Conservation (phyloP, 305 asterid genomes). For the Solanum aculeatissimum region DNA sequence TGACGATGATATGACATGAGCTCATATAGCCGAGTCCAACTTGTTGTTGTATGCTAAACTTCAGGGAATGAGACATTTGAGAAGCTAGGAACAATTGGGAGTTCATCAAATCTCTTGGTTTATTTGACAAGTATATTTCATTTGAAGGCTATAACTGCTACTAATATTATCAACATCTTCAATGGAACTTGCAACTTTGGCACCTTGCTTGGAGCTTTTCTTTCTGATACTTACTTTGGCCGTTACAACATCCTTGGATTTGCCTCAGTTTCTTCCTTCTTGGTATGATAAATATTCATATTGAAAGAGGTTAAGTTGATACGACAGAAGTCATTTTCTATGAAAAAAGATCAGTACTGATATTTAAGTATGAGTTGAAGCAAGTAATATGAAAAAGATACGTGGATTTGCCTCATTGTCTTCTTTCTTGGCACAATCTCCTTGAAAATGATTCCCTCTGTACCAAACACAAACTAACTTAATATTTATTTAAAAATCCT, state of each 20-base stretch:
- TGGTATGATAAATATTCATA: conserved; percentile 21
- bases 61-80: conserved; percentile 82
- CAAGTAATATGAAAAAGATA: neutral
- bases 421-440: too few species aligned
- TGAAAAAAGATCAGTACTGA: neutral
- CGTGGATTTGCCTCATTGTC: too few species aligned
- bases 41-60: neutral
- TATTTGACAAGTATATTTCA: conserved; percentile 53
- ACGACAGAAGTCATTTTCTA: neutral
- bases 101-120: conserved; percentile 49
- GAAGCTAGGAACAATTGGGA: conserved; percentile 77
- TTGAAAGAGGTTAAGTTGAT: neutral
- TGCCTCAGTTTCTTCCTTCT: conserved; percentile 53
- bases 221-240: conserved; percentile 64
- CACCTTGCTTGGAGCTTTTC: conserved; percentile 54
- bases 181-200: conserved; percentile 79
- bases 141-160: conserved; percentile 56
- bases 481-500: neutral
- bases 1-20: neutral
- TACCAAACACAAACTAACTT: neutral
- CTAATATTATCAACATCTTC: conserved; percentile 55
- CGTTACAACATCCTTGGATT: conserved; percentile 55
- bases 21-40: neutral
- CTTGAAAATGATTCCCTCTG: neutral
- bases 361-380: too few species aligned